A percentile compares a stretch with the other conserved stretches of the same genome.
phyloP scores from a whole-genome alignment of 1,139 yeast species.

The Blastobotrys buckinghamii region DNA sequence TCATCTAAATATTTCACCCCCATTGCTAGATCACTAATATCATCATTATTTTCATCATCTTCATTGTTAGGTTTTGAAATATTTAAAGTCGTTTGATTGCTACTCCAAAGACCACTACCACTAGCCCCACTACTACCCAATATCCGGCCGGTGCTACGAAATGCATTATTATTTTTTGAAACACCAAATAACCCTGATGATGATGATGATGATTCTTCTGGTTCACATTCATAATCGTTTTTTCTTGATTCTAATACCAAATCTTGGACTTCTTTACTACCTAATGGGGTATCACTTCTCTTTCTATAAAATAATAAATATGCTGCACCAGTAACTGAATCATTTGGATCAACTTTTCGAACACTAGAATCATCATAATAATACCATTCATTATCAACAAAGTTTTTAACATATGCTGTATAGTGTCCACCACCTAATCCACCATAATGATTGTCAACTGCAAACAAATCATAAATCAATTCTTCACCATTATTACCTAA shows the following conservation, averaged over 20 bases:
- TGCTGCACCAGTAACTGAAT: slow-evolving; percentile 71
- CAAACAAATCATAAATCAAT: slow-evolving; percentile 70
- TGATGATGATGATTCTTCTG: not conserved
- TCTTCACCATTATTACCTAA: slow-evolving; percentile 23
- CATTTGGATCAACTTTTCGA: slow-evolving; percentile 42
- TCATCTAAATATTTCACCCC: not conserved
- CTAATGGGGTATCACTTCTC: slow-evolving; percentile 38
- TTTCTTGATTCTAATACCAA: slow-evolving; percentile 27
- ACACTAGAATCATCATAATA: slow-evolving; percentile 87
- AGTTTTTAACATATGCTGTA: slow-evolving; percentile 82
- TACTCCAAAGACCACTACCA: slow-evolving; percentile 3
- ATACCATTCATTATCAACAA: slow-evolving; percentile 76
- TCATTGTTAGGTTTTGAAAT: not conserved
- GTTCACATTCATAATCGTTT: slow-evolving; percentile 6
- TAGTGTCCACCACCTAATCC: slow-evolving; percentile 98
- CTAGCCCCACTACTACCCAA: slow-evolving; percentile 9
- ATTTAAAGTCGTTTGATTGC: slow-evolving; percentile 2
- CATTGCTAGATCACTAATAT: not conserved
- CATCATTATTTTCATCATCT: not conserved
- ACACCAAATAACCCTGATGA: too few species aligned
- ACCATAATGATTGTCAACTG: slow-evolving; percentile 93
- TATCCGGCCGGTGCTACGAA: slow-evolving; percentile 15
- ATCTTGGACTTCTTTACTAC: slow-evolving; percentile 27
- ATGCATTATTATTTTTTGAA: slow-evolving; percentile 1
- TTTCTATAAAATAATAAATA: slow-evolving; percentile 79